phyloP scores from a whole-genome alignment of 129 eudicot species.

The Centella asiatica region DNA sequence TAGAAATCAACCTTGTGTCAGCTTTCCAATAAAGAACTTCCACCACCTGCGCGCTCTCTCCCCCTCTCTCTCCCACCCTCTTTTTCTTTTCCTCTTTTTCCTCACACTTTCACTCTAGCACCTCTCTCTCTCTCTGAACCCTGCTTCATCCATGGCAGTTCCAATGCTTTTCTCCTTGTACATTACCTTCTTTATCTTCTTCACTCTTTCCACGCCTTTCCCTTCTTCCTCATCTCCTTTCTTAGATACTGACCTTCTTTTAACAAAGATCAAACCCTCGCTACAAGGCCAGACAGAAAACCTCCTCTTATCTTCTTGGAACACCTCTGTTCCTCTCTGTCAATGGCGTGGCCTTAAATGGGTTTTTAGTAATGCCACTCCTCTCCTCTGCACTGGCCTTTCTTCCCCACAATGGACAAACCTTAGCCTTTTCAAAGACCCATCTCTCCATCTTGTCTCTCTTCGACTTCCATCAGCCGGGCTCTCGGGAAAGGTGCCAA shows the following conservation, averaged over 20 bases:
- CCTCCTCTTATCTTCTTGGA: slow-evolving; percentile 60
- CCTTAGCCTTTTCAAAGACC: slow-evolving; percentile 41
- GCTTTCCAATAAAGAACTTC: slow-evolving; percentile 31
- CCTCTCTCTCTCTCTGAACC: background rate
- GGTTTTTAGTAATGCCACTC: slow-evolving; percentile 41
- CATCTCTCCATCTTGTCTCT: slow-evolving; percentile 51
- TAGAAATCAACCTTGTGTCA: slow-evolving; percentile 22
- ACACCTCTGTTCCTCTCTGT: slow-evolving; percentile 61
- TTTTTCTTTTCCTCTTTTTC: slow-evolving; percentile 2
- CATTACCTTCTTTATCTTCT: slow-evolving; percentile 23
- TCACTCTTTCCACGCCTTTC: slow-evolving; percentile 2
- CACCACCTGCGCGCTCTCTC: slow-evolving; percentile 5
- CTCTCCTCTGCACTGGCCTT: slow-evolving; percentile 36
- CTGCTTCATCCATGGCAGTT: slow-evolving; percentile 27
- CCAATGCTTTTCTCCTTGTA: slow-evolving; percentile 23
- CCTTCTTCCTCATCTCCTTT: slow-evolving; percentile 22
- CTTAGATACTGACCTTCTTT: slow-evolving; percentile 50
- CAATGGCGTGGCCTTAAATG: slow-evolving; percentile 91
- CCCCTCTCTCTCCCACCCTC: background rate
- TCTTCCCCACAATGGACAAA: slow-evolving; percentile 73
- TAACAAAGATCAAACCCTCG: slow-evolving; percentile 55
- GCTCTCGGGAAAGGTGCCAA: slow-evolving; percentile 64
- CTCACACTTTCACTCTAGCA: slow-evolving; percentile 3
- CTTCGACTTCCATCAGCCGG: slow-evolving; percentile 88
- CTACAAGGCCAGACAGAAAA: slow-evolving; percentile 54